These are phyloP conservation scores for Chytridium lagenaria DNA, from an alignment of 371 early-diverging fungal genomes.

Conservation along the genomic window DNA sequence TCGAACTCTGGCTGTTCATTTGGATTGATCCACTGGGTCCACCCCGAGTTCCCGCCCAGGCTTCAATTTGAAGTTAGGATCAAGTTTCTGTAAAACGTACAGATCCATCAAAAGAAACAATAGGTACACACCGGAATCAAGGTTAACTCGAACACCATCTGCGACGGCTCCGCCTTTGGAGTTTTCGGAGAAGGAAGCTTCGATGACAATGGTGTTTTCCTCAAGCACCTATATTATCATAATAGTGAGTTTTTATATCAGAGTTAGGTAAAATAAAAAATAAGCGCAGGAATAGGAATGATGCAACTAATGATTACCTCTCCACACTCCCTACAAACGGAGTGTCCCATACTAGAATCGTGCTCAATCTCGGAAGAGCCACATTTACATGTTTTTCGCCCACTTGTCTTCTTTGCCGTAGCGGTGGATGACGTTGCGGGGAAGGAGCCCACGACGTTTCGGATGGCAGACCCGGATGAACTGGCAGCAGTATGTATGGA, in stretches of 20 bases:
- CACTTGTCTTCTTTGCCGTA: no score
- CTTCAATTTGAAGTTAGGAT: neutral
- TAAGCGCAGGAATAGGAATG: neutral
- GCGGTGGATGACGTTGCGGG: no score
- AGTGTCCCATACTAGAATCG: conserved; percentile 57
- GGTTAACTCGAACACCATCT: conserved; percentile 79
- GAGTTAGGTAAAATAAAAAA: neutral
- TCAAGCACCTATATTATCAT: conserved; percentile 81
- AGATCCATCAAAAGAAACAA: no score
- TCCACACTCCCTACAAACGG: conserved; percentile 61
- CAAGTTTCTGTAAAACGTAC: neutral
- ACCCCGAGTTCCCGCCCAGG: neutral
- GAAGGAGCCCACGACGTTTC: no score
- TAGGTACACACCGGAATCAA: conserved; percentile 44
- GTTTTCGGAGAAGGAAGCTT: conserved; percentile 92
- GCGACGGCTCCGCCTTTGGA: conserved; percentile 84
- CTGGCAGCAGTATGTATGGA: no score
- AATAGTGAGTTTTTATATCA: neutral
- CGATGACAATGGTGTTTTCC: conserved; percentile 94
- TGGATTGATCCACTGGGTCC: neutral
- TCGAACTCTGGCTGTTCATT: conserved; percentile 22
- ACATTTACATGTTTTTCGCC: no score
- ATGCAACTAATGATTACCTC: conserved; percentile 31
- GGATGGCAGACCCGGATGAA: no score
- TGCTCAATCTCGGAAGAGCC: conserved; percentile 63